Evolutionary conservation across 2,329 filamentous ascomycete species (phyloP).

Genomic region (Fusarium cicatricum): DNA sequence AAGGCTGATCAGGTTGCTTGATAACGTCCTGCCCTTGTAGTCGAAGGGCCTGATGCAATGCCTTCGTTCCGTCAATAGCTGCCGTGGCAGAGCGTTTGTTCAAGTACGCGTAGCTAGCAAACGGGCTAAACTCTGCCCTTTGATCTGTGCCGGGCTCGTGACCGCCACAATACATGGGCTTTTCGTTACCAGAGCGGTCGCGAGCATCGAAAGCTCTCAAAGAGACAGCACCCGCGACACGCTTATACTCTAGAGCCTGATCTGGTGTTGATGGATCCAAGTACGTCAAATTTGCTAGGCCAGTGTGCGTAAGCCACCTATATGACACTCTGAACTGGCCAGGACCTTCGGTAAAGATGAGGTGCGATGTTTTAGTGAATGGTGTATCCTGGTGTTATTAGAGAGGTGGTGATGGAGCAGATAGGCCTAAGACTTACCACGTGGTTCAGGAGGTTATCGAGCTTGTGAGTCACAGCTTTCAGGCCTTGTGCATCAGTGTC

Average conservation of each 20-base stretch:
- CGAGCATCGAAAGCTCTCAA: constrained; percentile 26
- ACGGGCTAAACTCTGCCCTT: constrained; percentile 16
- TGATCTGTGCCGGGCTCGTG: not conserved
- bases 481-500: constrained; percentile 10
- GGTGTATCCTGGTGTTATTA: constrained; percentile 29
- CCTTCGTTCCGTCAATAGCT: not conserved
- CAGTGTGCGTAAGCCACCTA: constrained; percentile 41
- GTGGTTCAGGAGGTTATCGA: constrained; percentile 31
- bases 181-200: constrained; percentile 9
- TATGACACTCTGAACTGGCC: constrained; percentile 28
- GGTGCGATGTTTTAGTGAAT: constrained; percentile 24
- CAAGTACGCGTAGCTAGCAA: constrained; percentile 27
- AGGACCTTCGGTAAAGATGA: constrained; percentile 33
- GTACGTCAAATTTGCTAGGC: constrained; percentile 41
- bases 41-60: not conserved
- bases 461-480: constrained; percentile 23
- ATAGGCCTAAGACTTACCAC: constrained; percentile 16
- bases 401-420: not conserved
- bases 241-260: constrained; percentile 19
- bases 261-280: constrained; percentile 6
- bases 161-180: constrained; percentile 11
- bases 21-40: not conserved
- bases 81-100: constrained; percentile 18
- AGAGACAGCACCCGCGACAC: constrained; percentile 28
- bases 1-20: not conserved